These are phyloP conservation scores for Aphanocladium album DNA, from an alignment of 2,329 filamentous ascomycete genomes.

Conservation along the genomic window DNA sequence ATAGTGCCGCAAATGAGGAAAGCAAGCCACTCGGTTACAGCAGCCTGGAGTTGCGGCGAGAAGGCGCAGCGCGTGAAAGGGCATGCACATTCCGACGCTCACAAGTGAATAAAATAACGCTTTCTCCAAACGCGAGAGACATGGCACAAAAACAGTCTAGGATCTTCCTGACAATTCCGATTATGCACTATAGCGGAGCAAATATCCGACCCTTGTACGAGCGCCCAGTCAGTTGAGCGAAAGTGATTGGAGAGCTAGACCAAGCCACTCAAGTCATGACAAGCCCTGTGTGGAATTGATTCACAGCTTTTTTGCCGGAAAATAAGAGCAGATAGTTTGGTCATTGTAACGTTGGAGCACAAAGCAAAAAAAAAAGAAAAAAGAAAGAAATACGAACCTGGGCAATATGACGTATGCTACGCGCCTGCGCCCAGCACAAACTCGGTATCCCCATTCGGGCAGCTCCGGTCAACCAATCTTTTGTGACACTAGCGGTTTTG, in stretches of 20 bases:
- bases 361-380: background rate
- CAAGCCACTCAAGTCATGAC: background rate
- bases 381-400: background rate
- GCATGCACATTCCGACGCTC: background rate
- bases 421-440: no score
- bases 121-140: background rate
- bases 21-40: background rate
- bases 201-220: background rate
- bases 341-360: no score
- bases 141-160: background rate
- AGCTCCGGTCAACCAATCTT: background rate
- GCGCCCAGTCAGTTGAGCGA: background rate
- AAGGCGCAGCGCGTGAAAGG: background rate
- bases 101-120: background rate
- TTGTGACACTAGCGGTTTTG: background rate
- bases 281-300: background rate
- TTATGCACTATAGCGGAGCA: constrained; percentile 10
- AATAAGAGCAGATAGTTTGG: no score
- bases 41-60: background rate
- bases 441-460: constrained; percentile 8
- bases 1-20: background rate
- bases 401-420: background rate
- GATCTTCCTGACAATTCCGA: constrained; percentile 10
- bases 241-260: background rate
- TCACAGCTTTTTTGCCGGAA: no score